Evolutionary conservation across 805 yeast genomes (phyloP).

Genomic region (Suhomyces kilbournensis): DNA sequence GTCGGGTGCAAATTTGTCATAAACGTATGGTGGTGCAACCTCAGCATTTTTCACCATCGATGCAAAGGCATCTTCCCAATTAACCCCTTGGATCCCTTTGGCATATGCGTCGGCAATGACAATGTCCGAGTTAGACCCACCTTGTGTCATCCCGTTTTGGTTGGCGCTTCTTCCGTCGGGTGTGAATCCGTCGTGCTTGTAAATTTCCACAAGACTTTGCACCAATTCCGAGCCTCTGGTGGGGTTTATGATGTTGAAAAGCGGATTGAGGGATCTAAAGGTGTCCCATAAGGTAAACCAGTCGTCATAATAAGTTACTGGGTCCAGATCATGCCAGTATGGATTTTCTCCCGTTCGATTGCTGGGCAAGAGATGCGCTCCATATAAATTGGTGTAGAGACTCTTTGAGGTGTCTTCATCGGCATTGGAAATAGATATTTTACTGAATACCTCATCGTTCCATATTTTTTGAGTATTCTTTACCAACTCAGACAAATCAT

Average conservation of each 20-base stretch:
- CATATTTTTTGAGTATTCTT: conserved; percentile 16
- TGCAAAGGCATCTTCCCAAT: conserved; percentile 29
- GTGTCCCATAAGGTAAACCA: conserved; percentile 40
- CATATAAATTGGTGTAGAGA: conserved; percentile 26
- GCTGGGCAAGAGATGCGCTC: conserved; percentile 28
- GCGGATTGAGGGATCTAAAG: conserved; percentile 33
- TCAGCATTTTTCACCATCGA: conserved; percentile 37
- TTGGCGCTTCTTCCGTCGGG: conserved; percentile 38
- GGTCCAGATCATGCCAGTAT: conserved; percentile 15
- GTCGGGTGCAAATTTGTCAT: conserved; percentile 25
- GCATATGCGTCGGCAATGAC: conserved; percentile 34
- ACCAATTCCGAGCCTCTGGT: conserved; percentile 25
- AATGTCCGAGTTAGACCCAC: conserved; percentile 37
- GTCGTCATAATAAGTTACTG: conserved; percentile 28
- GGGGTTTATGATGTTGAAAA: conserved; percentile 27
- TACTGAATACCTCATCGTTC: conserved; percentile 23
- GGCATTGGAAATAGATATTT: conserved; percentile 14
- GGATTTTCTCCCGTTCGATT: conserved; percentile 33
- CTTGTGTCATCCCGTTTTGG: conserved; percentile 37
- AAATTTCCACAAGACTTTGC: conserved; percentile 25
- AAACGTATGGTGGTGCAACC: conserved; percentile 26
- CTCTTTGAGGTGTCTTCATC: conserved; percentile 10
- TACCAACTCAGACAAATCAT: conserved; percentile 11
- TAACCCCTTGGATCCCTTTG: conserved; percentile 21
- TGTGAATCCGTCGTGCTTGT: conserved; percentile 31